Conservation (phyloP, 2,329 filamentous ascomycete species). For the Fusarium sp. region DNA sequence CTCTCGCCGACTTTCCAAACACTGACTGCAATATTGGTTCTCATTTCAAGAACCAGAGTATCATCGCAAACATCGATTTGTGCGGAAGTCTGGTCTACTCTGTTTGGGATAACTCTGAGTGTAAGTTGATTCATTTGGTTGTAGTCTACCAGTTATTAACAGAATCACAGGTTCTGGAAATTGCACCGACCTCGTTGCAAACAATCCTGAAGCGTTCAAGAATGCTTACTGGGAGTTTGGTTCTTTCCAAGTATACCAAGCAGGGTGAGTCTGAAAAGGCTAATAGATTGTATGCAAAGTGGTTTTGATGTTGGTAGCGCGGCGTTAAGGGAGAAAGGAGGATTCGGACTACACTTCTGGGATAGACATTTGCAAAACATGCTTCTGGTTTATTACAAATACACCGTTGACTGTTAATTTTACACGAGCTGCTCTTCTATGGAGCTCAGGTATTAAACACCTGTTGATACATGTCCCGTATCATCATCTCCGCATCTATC, state of each 20-base stretch:
- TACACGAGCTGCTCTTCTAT: constrained; percentile 38
- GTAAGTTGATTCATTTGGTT: constrained; percentile 47
- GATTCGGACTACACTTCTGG: constrained; percentile 5
- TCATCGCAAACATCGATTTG: constrained; percentile 75
- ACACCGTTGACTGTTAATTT: constrained; percentile 25
- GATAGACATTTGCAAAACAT: constrained; percentile 12
- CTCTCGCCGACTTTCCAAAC: constrained; percentile 74
- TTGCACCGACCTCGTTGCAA: constrained; percentile 70
- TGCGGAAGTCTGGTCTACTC: constrained; percentile 69
- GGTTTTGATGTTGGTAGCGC: constrained; percentile 35
- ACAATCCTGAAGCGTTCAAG: constrained; percentile 66
- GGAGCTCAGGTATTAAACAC: constrained; percentile 40
- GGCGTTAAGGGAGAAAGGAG: constrained; percentile 37
- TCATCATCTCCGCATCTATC: constrained; percentile 20
- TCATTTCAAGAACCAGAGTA: constrained; percentile 75
- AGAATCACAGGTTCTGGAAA: constrained; percentile 63
- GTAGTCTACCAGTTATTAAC: constrained; percentile 7
- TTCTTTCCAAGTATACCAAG: constrained; percentile 68
- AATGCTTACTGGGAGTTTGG: constrained; percentile 76
- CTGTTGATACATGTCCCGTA: constrained; percentile 39
- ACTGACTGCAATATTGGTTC: constrained; percentile 70
- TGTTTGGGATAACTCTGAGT: constrained; percentile 61
- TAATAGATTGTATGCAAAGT: not conserved
- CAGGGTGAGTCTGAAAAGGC: constrained; percentile 34
- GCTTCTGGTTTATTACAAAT: constrained; percentile 18